Evolutionary conservation across 306 rosid species (phyloP), one percentile per base, ranked within the genome.

Genomic region (Quercus gilva): DNA sequence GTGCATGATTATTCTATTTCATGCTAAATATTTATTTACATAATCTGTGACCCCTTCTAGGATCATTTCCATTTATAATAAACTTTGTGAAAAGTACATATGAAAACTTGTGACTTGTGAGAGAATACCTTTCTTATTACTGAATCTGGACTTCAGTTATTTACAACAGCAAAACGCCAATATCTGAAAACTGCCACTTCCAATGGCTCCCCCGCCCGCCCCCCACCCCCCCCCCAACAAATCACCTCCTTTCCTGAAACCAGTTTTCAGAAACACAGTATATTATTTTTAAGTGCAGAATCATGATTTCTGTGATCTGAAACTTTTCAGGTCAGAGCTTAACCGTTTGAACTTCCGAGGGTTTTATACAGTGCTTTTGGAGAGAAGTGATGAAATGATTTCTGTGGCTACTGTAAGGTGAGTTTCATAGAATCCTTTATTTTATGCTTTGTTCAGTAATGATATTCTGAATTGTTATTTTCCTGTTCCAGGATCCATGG

Each of bases 351-450:
- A 91, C 84, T 95, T 92, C 78, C 86, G 25, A 79, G 98, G 98
- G 59, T 92, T 95, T 85, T 92, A 90, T 84, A 90, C 88, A 6
- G 87, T 93, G 67, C 76, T 95, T 74, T 85, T 95, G 80, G 92
- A 89, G 84, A 85, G 82, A 86, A 73, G 92, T 79, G 97, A 95
- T 65, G 97, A 95, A 78, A 52, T 95, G 74, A 84, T 95, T 51
- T 82, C 88, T 75, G 97, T 90, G 35, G 99, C 99, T 75, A 84
- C 89, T 78, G 33, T 95, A 69, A 92, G 98, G 99, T 92, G 58
- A 83, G 91, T 52, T 65, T 52, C 21, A 68, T 68, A 69, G 69
- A 29, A 79, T 78, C 71, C 79, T 75, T 70, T 71, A 23, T 37
- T 21, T 59, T 74, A 43, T 37, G 53, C 17, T 19, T 49, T 76